Evolutionary conservation across 2,329 filamentous ascomycete genomes (phyloP), one percentile per base, ranked within the genome.

Genomic region (Apiospora koreana): DNA sequence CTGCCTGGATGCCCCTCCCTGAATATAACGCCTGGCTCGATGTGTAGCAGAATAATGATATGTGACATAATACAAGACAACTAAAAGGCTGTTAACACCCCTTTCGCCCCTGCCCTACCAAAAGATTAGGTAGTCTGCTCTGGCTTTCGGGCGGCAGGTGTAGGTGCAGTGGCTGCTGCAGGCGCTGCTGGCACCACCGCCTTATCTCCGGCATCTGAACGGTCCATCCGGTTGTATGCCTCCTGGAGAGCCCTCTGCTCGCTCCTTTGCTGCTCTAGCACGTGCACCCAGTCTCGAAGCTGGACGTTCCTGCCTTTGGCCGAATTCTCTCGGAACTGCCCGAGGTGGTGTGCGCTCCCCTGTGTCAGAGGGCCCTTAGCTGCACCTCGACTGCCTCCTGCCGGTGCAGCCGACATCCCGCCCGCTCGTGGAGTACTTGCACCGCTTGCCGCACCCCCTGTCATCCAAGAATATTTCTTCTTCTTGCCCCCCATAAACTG

Each of bases 301-400:
- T 98, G 94, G 65, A 98, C 93, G 35, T 91, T 91, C 74, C 87
- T 88, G 42, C 94, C 94, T 77, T 92, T 92, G 28, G 92, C 89
- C 68, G 89, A 90, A 76, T 94, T 92, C 80, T 98, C 94, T 71
- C 93, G 88, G 87, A 91, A 93, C 21, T 87, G 86, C n/a, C 93
- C 93, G 46, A 94, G 83, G 68, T 90, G 88, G 68, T 90, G 89
- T 31, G 88, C 86, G 21, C 88, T 87, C 43, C 89, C 87, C 1
- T 84, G 86, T 4, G 89, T 88, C 70, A 92, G 79, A 31, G 78
- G 76, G 0, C 77, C 78, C 43, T 79, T 74, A 18, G 78, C 71
- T n/a, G 79, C 79, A 25, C 76, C 70, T 25, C 77, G 81, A 58
- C 79, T 81, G n/a, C 77, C 76, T 8, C 76, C 80, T 71, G 73